phyloP scores from a whole-genome alignment of 2,329 filamentous ascomycete species.

The Aspergillus sclerotialis region DNA sequence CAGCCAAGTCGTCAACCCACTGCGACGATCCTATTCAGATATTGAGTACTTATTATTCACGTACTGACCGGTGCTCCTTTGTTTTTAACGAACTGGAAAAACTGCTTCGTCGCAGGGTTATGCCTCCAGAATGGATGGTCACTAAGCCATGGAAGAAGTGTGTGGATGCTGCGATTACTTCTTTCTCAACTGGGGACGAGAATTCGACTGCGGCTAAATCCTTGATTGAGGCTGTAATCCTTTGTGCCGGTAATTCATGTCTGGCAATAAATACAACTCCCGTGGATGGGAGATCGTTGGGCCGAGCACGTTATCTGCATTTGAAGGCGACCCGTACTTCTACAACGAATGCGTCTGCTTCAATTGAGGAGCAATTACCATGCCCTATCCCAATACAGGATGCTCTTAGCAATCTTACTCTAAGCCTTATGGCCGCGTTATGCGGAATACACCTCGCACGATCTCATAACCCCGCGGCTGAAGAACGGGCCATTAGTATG shows the following conservation, averaged over 20 bases:
- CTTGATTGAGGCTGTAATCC: slow-evolving; percentile 26
- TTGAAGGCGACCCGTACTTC: slow-evolving; percentile 13
- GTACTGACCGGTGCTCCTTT: slow-evolving; percentile 17
- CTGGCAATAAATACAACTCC: background rate
- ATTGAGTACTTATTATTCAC: slow-evolving; percentile 23
- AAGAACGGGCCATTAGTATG: slow-evolving; percentile 9
- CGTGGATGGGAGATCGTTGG: background rate
- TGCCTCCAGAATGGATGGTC: slow-evolving; percentile 36
- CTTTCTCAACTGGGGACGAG: slow-evolving; percentile 27
- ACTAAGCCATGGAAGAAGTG: slow-evolving; percentile 30
- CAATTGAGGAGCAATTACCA: slow-evolving; percentile 5
- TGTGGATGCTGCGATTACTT: slow-evolving; percentile 29
- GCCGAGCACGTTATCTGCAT: slow-evolving; percentile 1
- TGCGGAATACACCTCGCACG: slow-evolving; percentile 32
- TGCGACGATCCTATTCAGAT: slow-evolving; percentile 23
- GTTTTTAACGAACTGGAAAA: slow-evolving; percentile 28
- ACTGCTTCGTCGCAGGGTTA: slow-evolving; percentile 22
- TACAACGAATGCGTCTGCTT: slow-evolving; percentile 4
- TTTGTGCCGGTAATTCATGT: slow-evolving; percentile 19
- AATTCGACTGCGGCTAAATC: slow-evolving; percentile 24
- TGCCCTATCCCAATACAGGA: slow-evolving; percentile 30
- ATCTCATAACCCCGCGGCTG: slow-evolving; percentile 12
- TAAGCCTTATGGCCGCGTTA: slow-evolving; percentile 28
- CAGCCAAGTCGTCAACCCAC: slow-evolving; percentile 8
- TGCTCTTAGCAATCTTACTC: slow-evolving; percentile 29